Base-by-base conservation (phyloP, 306 rosid genomes). In the Hippophae gyantsensis region DNA sequence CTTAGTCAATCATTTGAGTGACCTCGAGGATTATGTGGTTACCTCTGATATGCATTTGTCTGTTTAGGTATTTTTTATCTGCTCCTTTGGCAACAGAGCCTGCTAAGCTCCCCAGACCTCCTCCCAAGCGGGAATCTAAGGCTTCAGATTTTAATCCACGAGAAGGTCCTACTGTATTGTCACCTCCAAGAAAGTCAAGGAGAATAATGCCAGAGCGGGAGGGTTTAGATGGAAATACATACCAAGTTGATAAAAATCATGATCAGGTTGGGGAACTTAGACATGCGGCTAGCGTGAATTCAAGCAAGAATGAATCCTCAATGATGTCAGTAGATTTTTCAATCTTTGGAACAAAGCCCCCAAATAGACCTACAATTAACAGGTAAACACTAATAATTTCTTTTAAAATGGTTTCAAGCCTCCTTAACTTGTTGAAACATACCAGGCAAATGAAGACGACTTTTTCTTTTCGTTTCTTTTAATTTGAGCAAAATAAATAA, bases 101-200 rank as follows among this genome's bases (percentile, higher is more conserved):
- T 8, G 80, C 69, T 18, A 92, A 88, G 77, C 96, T 92, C 56
- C 96, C 93, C n/a, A 84, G 96, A 81, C 99, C 99, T 58, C 82
- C 95, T 57, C 92, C 95, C 44, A 88, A 88, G 85, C 74, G 50
- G 54, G 98, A 92, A 68, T 65, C 78, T 43, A 72, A 62, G 76
- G 83, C 10, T 60, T 79, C 83, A 41, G 95, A 90, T 74, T 73
- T 67, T 44, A 70, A 74, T 69, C 68, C 82, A 67, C 66, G 73
- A 9, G 96, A 83, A 32, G 99, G 84, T 72, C 99, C 99, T 6
- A 88, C 79, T 56, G 96, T 88, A 42, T 74, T 88, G 61, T 92
- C 96, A 57, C 95, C 99, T 78, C 90, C 99, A 23, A 82, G 99
- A 61, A 92, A 92, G 80, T 83, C 88, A 25, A 75, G 96, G 81